Conservation (phyloP, 352 stramenopile genomes). For the Phytophthora crassamura region DNA sequence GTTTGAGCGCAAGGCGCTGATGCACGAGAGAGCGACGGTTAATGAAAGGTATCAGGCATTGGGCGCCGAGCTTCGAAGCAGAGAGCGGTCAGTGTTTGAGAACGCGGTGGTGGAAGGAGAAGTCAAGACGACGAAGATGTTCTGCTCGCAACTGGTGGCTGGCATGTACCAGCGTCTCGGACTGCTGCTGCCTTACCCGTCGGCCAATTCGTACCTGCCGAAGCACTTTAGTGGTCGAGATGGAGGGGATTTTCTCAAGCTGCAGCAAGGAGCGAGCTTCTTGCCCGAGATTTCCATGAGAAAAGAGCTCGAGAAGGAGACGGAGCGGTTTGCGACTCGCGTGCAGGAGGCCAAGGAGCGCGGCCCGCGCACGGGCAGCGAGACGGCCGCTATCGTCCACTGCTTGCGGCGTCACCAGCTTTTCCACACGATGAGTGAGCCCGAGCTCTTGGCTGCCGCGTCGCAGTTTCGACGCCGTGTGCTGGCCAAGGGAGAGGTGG, state of each 20-base stretch:
- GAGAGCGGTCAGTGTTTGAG: slow-evolving; percentile 83
- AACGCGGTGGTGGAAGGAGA: slow-evolving; percentile 64
- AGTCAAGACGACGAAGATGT: slow-evolving; percentile 65
- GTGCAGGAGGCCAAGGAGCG: slow-evolving; percentile 43
- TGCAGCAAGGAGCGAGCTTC: slow-evolving; percentile 77
- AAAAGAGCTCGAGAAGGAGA: slow-evolving; percentile 41
- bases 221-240: slow-evolving; percentile 81
- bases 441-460: slow-evolving; percentile 63
- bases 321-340: slow-evolving; percentile 33
- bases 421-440: slow-evolving; percentile 81
- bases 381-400: slow-evolving; percentile 63
- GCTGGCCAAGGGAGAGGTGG: slow-evolving; percentile 67
- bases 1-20: slow-evolving; percentile 80
- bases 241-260: slow-evolving; percentile 69
- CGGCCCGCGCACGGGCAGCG: slow-evolving; percentile 34
- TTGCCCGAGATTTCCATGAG: slow-evolving; percentile 79
- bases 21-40: slow-evolving; percentile 53
- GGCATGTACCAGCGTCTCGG: slow-evolving; percentile 84
- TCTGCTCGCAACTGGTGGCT: slow-evolving; percentile 86
- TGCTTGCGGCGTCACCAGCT: slow-evolving; percentile 80
- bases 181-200: slow-evolving; percentile 81
- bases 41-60: slow-evolving; percentile 65
- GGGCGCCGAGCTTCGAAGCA: slow-evolving; percentile 60
- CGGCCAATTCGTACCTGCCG: slow-evolving; percentile 86
- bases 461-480: slow-evolving; percentile 65